Conservation (phyloP, 805 yeast genomes). For the Suhomyces vadensis region DNA sequence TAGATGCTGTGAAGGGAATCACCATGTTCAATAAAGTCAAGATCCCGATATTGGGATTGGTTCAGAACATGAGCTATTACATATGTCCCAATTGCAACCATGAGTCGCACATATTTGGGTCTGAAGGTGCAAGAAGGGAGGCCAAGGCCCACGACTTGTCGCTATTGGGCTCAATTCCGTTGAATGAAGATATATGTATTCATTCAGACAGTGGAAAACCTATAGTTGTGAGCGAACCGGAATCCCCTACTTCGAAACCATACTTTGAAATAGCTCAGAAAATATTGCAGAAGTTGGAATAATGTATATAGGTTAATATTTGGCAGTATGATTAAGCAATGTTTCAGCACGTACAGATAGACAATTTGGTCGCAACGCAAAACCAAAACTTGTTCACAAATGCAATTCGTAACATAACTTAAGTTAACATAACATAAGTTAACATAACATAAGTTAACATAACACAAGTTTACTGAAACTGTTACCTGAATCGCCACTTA, state of each 20-base stretch:
- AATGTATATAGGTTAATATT: background rate
- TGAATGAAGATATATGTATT: conserved; percentile 57
- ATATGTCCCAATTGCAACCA: conserved; percentile 76
- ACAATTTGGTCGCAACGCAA: background rate
- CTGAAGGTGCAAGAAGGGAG: conserved; percentile 56
- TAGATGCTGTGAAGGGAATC: conserved; percentile 79
- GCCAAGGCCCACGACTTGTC: conserved; percentile 49
- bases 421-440: background rate
- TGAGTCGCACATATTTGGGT: conserved; percentile 73
- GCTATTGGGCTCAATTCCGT: conserved; percentile 67
- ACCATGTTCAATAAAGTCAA: conserved; percentile 72
- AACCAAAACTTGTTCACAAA: background rate
- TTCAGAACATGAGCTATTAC: conserved; percentile 80
- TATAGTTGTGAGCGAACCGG: conserved; percentile 46
- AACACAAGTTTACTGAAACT: too few relatives aligned
- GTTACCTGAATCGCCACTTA: too few relatives aligned
- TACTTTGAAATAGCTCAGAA: conserved; percentile 51
- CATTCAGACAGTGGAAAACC: conserved; percentile 70
- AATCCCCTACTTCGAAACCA: conserved; percentile 36
- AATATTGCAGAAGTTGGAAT: conserved; percentile 21
- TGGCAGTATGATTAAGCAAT: too few relatives aligned
- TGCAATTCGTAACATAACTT: background rate
- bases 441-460: too few relatives aligned
- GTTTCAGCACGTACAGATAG: too few relatives aligned
- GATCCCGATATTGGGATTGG: conserved; percentile 73